These are phyloP conservation scores for Ilyonectria sp. DNA, from an alignment of 2,329 filamentous ascomycete species.

Conservation along the genomic window DNA sequence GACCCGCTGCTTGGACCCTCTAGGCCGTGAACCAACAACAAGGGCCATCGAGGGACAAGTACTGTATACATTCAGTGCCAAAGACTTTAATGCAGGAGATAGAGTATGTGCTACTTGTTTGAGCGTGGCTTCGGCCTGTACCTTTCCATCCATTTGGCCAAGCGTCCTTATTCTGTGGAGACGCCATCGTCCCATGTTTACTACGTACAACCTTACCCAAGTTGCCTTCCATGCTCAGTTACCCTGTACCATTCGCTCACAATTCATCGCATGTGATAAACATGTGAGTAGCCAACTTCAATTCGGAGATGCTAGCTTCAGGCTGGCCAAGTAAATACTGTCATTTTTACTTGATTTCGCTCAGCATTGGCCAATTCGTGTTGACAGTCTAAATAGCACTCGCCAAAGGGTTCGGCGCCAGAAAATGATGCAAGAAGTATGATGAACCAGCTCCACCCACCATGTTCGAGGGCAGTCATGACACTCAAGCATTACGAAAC, in stretches of 20 bases:
- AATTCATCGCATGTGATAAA: background rate
- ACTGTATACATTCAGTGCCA: background rate
- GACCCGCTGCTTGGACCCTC: slow-evolving; percentile 19
- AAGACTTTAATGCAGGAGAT: too few relatives aligned
- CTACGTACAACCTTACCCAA: background rate
- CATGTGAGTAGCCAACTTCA: background rate
- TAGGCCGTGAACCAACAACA: background rate
- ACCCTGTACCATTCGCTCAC: slow-evolving; percentile 16
- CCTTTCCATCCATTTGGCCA: slow-evolving; percentile 27
- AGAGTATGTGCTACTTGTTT: background rate
- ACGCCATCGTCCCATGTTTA: slow-evolving; percentile 14
- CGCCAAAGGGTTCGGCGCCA: too few relatives aligned
- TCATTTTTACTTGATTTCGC: background rate
- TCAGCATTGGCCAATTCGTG: background rate
- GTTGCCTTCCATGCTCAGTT: background rate
- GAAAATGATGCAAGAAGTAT: too few relatives aligned
- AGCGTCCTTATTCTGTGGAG: slow-evolving; percentile 27
- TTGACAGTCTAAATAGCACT: too few relatives aligned
- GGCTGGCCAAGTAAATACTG: background rate
- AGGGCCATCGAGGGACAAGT: background rate
- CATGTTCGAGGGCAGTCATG: too few relatives aligned
- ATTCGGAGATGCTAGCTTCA: background rate
- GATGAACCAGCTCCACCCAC: too few relatives aligned
- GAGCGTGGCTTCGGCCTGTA: slow-evolving; percentile 3
- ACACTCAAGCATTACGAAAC: too few relatives aligned